phyloP scores from a whole-genome alignment of 1,139 yeast genomes.

The Ogataea hybrid region DNA sequence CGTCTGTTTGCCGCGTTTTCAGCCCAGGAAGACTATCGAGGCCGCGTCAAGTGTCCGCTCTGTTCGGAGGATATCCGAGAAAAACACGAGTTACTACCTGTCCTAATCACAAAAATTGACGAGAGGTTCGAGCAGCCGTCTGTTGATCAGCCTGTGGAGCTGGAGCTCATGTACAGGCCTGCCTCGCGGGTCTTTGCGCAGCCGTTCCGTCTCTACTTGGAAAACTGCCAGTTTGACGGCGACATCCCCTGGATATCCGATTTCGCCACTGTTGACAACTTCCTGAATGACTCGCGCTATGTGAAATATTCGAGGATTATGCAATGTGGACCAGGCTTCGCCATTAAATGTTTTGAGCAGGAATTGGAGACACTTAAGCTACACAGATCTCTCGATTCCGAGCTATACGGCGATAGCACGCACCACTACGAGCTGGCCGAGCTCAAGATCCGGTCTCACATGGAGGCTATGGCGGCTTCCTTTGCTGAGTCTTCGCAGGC shows the following conservation, averaged over 20 bases:
- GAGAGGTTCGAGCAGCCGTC: slow-evolving; percentile 61
- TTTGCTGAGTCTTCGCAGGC: slow-evolving; percentile 15
- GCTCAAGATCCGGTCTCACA: slow-evolving; percentile 47
- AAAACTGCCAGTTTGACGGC: slow-evolving; percentile 27
- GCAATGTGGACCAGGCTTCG: slow-evolving; percentile 57
- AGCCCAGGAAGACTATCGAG: slow-evolving; percentile 31
- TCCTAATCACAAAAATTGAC: slow-evolving; percentile 53
- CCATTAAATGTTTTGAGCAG: slow-evolving; percentile 49
- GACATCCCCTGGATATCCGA: slow-evolving; percentile 42
- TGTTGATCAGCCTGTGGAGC: slow-evolving; percentile 54
- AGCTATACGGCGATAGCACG: slow-evolving; percentile 59
- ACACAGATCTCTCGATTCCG: slow-evolving; percentile 55
- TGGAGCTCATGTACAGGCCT: slow-evolving; percentile 74
- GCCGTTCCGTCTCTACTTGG: slow-evolving; percentile 41
- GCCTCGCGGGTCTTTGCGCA: slow-evolving; percentile 58
- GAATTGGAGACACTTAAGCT: slow-evolving; percentile 52
- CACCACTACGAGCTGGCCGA: slow-evolving; percentile 58
- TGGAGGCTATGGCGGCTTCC: slow-evolving; percentile 36
- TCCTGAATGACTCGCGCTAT: slow-evolving; percentile 28
- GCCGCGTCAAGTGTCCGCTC: slow-evolving; percentile 67
- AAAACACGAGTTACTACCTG: slow-evolving; percentile 62
- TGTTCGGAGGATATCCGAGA: slow-evolving; percentile 69
- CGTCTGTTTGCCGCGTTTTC: slow-evolving; percentile 62
- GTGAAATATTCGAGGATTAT: slow-evolving; percentile 56
- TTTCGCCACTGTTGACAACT: slow-evolving; percentile 22